phyloP scores from a whole-genome alignment of 345 rosid species.

The Gossypium raimondii region DNA sequence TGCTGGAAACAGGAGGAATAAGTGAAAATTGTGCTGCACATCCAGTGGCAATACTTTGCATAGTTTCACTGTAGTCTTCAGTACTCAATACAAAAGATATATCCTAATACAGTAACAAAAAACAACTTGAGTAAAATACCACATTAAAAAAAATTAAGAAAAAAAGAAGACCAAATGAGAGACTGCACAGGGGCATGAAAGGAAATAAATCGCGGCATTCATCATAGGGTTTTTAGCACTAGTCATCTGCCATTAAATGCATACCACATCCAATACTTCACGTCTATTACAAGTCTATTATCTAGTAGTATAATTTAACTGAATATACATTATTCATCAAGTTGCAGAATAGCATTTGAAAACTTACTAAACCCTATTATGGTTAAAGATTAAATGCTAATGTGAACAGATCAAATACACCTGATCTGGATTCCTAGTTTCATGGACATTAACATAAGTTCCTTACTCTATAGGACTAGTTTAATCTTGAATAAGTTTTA shows the following conservation, averaged over 20 bases:
- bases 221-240: background rate
- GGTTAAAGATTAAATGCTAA: constrained; percentile 4
- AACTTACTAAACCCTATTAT: background rate
- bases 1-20: constrained; percentile 50
- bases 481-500: background rate
- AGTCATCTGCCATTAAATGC: background rate
- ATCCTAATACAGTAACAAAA: constrained; percentile 45
- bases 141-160: background rate
- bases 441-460: background rate
- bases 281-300: background rate
- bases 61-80: constrained; percentile 56
- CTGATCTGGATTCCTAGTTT: background rate
- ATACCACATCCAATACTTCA: background rate
- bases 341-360: background rate
- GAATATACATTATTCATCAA: background rate
- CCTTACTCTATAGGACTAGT: background rate
- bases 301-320: background rate
- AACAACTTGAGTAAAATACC: background rate
- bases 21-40: constrained; percentile 60
- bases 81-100: constrained; percentile 70
- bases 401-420: background rate
- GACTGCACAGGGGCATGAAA: constrained; percentile 8
- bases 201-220: background rate
- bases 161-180: background rate
- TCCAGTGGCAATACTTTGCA: constrained; percentile 73